phyloP scores from a whole-genome alignment of 768 basidiomycete species.

The Mrakia blollopis region DNA sequence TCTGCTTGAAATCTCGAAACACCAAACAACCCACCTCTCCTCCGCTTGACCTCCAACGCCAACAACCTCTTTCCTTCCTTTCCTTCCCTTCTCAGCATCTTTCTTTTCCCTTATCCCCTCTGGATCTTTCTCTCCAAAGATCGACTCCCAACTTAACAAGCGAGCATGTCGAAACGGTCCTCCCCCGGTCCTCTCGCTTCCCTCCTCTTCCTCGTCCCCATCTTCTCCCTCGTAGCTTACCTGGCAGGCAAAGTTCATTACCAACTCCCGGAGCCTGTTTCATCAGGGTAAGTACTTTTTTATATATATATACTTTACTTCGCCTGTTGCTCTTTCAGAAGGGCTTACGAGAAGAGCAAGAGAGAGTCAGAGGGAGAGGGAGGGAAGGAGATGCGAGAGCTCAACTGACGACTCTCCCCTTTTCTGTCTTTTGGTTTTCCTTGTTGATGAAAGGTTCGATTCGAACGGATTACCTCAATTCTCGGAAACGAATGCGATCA shows the following conservation, averaged over 20 bases:
- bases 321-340: too few relatives aligned
- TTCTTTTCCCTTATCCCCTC: too few relatives aligned
- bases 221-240: constrained; percentile 3
- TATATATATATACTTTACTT: too few relatives aligned
- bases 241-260: constrained; percentile 10
- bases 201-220: constrained; percentile 11
- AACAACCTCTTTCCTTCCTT: background rate
- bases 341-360: too few relatives aligned
- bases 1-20: too few relatives aligned
- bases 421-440: background rate
- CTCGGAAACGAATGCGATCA: constrained; percentile 6
- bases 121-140: too few relatives aligned
- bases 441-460: background rate
- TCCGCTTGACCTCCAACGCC: background rate
- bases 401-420: background rate
- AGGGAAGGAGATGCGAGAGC: too few relatives aligned
- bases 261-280: background rate
- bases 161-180: background rate
- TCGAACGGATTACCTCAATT: background rate
- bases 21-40: too few relatives aligned
- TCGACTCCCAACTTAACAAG: background rate
- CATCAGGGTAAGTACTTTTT: background rate
- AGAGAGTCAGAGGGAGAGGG: too few relatives aligned
- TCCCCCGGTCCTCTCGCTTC: background rate
- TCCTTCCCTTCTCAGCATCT: too few relatives aligned